Conservation (phyloP, 1,284 basidiomycete species). For the Pseudozyma flocculosa region DNA sequence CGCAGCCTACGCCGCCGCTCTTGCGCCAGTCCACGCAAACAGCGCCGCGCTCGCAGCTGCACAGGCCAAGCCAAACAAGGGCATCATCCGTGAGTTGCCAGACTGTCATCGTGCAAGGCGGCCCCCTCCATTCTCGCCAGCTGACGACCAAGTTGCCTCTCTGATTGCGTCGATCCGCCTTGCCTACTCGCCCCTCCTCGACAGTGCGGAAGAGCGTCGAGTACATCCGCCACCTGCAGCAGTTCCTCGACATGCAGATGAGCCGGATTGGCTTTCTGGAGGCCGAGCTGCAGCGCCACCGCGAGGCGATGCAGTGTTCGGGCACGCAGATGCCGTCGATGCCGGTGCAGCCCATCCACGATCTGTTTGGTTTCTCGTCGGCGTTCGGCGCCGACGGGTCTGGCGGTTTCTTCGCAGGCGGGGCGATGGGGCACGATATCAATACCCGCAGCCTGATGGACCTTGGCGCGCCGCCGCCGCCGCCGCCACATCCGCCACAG, state of each 20-base stretch:
- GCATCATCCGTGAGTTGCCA: conserved; percentile 41
- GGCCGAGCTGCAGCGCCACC: conserved; percentile 33
- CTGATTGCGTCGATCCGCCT: no score
- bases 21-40: conserved; percentile 44
- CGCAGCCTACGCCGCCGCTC: conserved; percentile 34
- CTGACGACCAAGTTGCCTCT: no score
- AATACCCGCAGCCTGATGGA: neutral
- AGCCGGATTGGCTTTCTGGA: conserved; percentile 45
- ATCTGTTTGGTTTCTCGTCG: neutral
- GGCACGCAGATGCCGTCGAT: conserved; percentile 32
- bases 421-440: neutral
- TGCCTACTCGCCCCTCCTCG: no score
- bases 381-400: neutral
- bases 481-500: no score
- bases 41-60: conserved; percentile 47
- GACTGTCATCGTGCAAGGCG: no score
- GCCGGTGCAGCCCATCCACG: neutral
- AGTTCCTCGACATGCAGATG: conserved; percentile 52
- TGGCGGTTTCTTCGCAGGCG: neutral
- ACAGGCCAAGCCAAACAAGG: conserved; percentile 56
- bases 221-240: conserved; percentile 53
- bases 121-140: no score
- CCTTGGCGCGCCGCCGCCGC: neutral
- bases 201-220: conserved; percentile 52
- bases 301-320: conserved; percentile 27